These are phyloP conservation scores for Mycothermus thermophilus DNA, from an alignment of 495 filamentous ascomycete genomes.

Conservation along the genomic window DNA sequence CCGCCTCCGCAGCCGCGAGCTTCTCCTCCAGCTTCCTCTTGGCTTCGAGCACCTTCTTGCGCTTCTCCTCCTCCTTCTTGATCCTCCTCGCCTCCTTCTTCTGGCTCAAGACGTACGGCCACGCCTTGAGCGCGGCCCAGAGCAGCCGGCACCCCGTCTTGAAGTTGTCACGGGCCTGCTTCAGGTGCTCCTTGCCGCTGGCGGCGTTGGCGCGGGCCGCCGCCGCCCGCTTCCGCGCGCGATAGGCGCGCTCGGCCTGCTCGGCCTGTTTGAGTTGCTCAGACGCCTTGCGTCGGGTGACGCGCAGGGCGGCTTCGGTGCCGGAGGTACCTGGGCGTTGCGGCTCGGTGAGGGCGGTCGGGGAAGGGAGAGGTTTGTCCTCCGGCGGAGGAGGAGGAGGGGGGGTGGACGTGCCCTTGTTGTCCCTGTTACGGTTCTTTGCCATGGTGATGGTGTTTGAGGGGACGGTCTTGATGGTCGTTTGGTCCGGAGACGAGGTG, in stretches of 20 bases:
- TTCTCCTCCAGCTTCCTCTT: slow-evolving; percentile 6
- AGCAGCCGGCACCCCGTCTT: slow-evolving; percentile 7
- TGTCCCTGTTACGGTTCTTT: too few species aligned
- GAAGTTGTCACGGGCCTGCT: slow-evolving; percentile 13
- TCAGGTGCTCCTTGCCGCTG: slow-evolving; percentile 17
- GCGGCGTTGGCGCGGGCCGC: slow-evolving; percentile 12
- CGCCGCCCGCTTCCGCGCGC: slow-evolving; percentile 14
- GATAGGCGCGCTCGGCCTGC: slow-evolving; percentile 18
- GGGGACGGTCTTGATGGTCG: too few species aligned
- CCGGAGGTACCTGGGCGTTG: slow-evolving; percentile 18
- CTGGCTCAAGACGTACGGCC: slow-evolving; percentile 12
- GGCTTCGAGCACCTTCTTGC: slow-evolving; percentile 10
- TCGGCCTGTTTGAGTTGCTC: slow-evolving; percentile 14
- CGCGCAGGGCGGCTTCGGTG: slow-evolving; percentile 19
- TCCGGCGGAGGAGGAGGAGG: background rate
- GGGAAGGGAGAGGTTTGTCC: slow-evolving; percentile 4
- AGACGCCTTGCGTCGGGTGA: slow-evolving; percentile 12
- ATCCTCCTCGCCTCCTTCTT: slow-evolving; percentile 4
- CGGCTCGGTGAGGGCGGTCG: background rate
- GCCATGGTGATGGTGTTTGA: background rate
- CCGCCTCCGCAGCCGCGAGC: background rate
- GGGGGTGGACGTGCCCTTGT: too few species aligned
- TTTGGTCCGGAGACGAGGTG: too few species aligned
- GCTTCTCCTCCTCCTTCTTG: slow-evolving; percentile 5
- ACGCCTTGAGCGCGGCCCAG: slow-evolving; percentile 5